phyloP scores from a whole-genome alignment of 805 yeast species.

The Starmerella bombicola region DNA sequence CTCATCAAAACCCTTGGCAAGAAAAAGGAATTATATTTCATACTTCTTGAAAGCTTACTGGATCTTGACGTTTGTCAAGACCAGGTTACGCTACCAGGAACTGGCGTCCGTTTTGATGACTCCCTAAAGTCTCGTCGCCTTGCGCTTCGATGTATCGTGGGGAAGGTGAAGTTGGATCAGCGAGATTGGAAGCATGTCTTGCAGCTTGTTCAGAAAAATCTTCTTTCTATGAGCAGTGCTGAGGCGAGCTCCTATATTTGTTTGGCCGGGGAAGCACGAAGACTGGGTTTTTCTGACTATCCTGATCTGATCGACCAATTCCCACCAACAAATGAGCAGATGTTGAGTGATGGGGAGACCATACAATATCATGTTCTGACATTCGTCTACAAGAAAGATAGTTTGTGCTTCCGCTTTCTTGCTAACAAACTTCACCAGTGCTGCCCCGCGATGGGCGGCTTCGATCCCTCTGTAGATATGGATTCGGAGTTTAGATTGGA shows the following conservation, averaged over 20 bases:
- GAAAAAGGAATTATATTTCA: too few species aligned
- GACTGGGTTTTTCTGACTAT: neutral
- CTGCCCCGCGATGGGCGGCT: neutral
- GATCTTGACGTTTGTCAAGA: too few species aligned
- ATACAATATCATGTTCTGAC: slow-evolving; percentile 1
- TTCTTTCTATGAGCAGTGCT: neutral
- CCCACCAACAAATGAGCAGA: neutral
- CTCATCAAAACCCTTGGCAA: too few species aligned
- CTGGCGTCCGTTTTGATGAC: too few species aligned
- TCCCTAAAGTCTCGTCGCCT: too few species aligned
- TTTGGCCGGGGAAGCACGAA: neutral
- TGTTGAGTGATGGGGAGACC: neutral
- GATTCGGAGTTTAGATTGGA: neutral
- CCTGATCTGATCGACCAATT: neutral
- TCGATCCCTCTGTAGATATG: neutral
- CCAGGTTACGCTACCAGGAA: too few species aligned
- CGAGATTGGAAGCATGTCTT: neutral
- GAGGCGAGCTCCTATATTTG: neutral
- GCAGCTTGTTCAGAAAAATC: neutral
- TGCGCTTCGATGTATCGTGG: too few species aligned
- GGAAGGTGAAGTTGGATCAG: too few species aligned
- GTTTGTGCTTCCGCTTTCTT: slow-evolving; percentile 10
- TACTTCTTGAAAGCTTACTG: too few species aligned
- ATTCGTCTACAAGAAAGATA: neutral
- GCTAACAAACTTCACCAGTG: slow-evolving; percentile 8